Conservation (phyloP, 2,329 filamentous ascomycete genomes). For the Diaporthe sp. region DNA sequence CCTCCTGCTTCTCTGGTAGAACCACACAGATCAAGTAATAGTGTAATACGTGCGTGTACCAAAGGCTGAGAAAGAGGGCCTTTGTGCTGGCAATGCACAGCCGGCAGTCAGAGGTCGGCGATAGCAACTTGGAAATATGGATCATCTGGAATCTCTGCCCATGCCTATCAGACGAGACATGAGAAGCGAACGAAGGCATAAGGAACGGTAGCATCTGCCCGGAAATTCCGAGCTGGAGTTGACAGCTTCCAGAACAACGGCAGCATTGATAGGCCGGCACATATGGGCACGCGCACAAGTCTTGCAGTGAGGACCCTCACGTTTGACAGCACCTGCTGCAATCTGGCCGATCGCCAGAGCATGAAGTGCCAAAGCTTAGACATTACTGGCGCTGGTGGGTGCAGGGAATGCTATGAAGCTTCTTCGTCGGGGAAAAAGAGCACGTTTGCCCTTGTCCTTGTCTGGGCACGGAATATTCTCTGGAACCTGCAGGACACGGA, state of each 20-base stretch:
- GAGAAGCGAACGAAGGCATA: background rate
- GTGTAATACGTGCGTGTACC: background rate
- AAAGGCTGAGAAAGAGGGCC: background rate
- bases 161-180: background rate
- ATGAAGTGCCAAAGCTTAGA: slow-evolving; percentile 27
- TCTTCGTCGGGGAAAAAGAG: slow-evolving; percentile 10
- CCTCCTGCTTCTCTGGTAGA: background rate
- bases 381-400: background rate
- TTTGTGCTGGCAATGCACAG: background rate
- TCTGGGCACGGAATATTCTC: slow-evolving; percentile 16
- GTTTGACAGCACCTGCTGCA: background rate
- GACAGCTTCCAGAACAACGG: slow-evolving; percentile 1
- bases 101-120: background rate
- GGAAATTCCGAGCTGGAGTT: background rate
- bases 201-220: background rate
- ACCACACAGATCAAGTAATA: no score
- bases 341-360: slow-evolving; percentile 9
- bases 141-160: background rate
- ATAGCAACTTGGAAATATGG: no score
- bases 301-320: background rate
- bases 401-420: slow-evolving; percentile 7
- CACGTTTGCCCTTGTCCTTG: slow-evolving; percentile 28
- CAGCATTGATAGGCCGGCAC: background rate
- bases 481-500: slow-evolving; percentile 20
- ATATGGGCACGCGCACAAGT: background rate